phyloP scores from a whole-genome alignment of 805 yeast genomes.

The Kazachstania kunashirensis region DNA sequence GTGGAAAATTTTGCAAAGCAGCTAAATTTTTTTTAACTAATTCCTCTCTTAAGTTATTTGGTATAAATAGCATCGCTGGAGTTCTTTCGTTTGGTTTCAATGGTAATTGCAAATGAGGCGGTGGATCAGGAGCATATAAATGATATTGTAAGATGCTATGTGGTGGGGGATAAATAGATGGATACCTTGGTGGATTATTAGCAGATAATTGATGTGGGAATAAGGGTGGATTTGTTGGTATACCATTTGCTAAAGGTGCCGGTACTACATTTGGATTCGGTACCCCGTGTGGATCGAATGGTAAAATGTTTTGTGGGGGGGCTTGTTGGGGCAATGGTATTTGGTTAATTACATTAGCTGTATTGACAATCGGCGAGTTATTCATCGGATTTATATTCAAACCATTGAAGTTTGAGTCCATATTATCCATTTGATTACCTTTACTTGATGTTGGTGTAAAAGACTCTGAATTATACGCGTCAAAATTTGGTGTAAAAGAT shows the following conservation, averaged over 20 bases:
- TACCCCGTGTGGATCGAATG: neutral
- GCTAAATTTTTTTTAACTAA: slow-evolving; percentile 73
- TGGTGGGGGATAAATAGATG: slow-evolving; percentile 32
- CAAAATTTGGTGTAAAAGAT: slow-evolving; percentile 20
- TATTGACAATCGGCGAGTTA: too few relatives aligned
- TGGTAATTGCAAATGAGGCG: slow-evolving; percentile 55
- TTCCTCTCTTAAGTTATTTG: slow-evolving; percentile 59
- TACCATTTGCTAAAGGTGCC: neutral
- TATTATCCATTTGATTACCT: slow-evolving; percentile 13
- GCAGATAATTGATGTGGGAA: neutral
- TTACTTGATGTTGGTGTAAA: slow-evolving; percentile 24
- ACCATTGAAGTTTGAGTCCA: too few relatives aligned
- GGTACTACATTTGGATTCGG: neutral
- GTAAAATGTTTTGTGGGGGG: neutral
- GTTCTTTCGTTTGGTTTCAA: slow-evolving; percentile 64
- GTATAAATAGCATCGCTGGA: slow-evolving; percentile 59
- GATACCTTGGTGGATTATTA: slow-evolving; percentile 17
- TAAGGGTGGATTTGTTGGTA: neutral
- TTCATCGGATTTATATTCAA: too few relatives aligned
- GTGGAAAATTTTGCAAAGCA: slow-evolving; percentile 52
- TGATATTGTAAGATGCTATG: slow-evolving; percentile 57
- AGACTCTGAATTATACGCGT: slow-evolving; percentile 25
- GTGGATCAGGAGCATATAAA: slow-evolving; percentile 82
- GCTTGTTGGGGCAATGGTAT: too few relatives aligned
- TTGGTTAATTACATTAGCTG: too few relatives aligned